Evolutionary conservation across 345 rosid genomes (phyloP), one percentile per base, ranked within the genome.

Genomic region (Lepidium aucheri): DNA sequence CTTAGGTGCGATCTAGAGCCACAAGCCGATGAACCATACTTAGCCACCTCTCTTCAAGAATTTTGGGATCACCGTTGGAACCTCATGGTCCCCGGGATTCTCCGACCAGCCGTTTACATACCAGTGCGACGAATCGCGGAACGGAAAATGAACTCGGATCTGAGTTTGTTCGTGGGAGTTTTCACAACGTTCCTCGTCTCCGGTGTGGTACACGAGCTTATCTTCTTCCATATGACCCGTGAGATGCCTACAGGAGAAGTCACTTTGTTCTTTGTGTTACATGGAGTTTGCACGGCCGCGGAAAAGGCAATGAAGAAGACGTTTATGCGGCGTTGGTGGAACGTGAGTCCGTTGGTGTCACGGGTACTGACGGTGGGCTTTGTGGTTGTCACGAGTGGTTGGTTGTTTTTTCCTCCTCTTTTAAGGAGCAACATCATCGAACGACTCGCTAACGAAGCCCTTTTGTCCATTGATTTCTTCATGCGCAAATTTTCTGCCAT

Each of bases 1-100:
- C 39, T 74, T 7, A 62, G 74, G 0, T 28, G 76, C 14, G 77
- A 82, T 22, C 77, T 80, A 1, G 80, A 80, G 32, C 56, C 79
- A 16, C 89, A 76, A 1, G 70, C 72, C 49, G 18, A 80, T 22
- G 79, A 84, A 4, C 89, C 86, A 4, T 84, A 80, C 51, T 45
- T 78, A n/a, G 53, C 87, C 39, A 82, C 84, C 0, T 84, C 92
- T 13, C 67, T 86, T 3, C 86, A 84, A 73, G 85, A 84, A 28
- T 82, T 84, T 18, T 82, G 87, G 93, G 81, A 86, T 9, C 49
- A 67, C 4, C 61, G 86, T 4, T 84, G 89, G 87, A 86, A 81
- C 50, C 83, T 82, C 36, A 80, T 78, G 76, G 82, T 79, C 12
- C 64, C 84, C 1, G 67, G 62, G 3, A 73, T 81, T 7, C 78